Evolutionary conservation across 192 early-diverging fungal genomes (phyloP).

Genomic region (Podila minutissima): DNA sequence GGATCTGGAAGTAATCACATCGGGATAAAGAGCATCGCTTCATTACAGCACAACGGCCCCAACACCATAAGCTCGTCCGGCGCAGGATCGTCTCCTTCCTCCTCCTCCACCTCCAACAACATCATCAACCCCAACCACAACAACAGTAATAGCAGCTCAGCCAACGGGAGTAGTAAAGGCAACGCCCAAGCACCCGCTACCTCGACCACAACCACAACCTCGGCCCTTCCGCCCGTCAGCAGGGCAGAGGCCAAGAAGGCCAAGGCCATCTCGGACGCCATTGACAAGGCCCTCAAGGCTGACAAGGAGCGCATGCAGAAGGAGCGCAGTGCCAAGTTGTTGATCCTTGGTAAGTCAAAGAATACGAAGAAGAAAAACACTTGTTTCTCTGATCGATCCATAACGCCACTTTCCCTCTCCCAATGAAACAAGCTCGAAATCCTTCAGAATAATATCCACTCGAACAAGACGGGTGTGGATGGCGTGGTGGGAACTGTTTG

Average conservation of each 20-base stretch:
- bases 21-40: neutral
- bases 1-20: neutral
- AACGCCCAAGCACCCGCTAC: conserved; percentile 9
- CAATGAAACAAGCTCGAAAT: no score
- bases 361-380: no score
- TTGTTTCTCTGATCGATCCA: no score
- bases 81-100: conserved; percentile 1
- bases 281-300: conserved; percentile 30
- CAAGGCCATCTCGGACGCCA: conserved; percentile 43
- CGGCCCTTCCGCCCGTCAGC: neutral
- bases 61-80: neutral
- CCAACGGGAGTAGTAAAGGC: neutral
- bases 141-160: neutral
- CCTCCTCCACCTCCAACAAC: neutral
- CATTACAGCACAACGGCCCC: neutral
- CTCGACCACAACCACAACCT: conserved; percentile 9
- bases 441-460: neutral
- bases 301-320: conserved; percentile 43
- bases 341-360: conserved; percentile 45
- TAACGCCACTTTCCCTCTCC: no score
- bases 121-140: conserved; percentile 10
- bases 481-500: no score
- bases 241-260: conserved; percentile 34
- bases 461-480: no score
- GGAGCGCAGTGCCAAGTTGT: conserved; percentile 40